Base-by-base conservation (phyloP, 345 rosid species). In the Cardamine occulta region DNA sequence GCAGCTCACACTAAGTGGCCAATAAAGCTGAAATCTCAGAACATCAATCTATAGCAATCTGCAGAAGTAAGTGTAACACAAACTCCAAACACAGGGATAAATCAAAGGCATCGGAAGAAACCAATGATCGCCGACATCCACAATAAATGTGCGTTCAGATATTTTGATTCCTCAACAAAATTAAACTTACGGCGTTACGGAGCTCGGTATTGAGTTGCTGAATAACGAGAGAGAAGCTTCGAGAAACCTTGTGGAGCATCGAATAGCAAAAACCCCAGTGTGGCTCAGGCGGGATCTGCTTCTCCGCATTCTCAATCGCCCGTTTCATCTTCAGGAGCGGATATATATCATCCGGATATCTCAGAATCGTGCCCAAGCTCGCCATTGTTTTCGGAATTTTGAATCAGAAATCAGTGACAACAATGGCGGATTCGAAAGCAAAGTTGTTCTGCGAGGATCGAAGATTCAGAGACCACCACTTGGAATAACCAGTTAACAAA, bases 211-310 rank as follows among this genome's bases (percentile, higher is more conserved):
- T 87, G 4, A 95, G 93, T 86, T 95, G 99, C 76, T 93, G 99
- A 61, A 95, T 91, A 45, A 93, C 98, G 74, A 93, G 86, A 52
- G 80, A 88, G 54, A 95, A 95, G 85, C 96, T 90, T 2, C 96
- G 87, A 75, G 98, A 93, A 39, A 95, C 98, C 80, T 91, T 93
- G 66, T 83, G 94, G 59, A 95, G 96, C 96, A 93, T 90, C 3
- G 93, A 72, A 75, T 93, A 95, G 79, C 96, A 93, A 78, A 90
- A 95, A 7, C 73, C 93, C 99, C 98, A 90, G 81, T 89, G 97
- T 62, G 97, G 94, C 76, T 89, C 84, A 3, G 80, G 80, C 4
- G 98, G 98, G 88, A 93, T 95, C 89, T 93, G 97, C 84, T 88
- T 93, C 87, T 81, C 90, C 0, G 97, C 98, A n/a, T 84, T 45